phyloP scores from a whole-genome alignment of 768 basidiomycete species.

The Clavulina sp. region DNA sequence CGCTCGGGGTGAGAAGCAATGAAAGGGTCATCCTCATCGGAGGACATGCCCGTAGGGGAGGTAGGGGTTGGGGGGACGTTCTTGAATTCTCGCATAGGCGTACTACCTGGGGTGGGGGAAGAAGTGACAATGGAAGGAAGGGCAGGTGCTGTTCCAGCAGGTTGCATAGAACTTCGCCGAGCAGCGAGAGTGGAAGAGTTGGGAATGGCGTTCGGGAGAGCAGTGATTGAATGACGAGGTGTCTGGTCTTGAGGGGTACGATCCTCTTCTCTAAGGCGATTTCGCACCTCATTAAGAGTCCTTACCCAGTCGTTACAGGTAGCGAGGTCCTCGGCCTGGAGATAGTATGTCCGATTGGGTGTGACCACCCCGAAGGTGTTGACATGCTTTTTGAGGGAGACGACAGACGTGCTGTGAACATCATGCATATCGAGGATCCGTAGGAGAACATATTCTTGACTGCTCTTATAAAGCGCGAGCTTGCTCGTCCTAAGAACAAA shows the following conservation, averaged over 20 bases:
- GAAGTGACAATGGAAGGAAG: slow-evolving; percentile 5
- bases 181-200: neutral
- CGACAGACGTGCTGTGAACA: slow-evolving; percentile 76
- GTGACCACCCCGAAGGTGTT: slow-evolving; percentile 89
- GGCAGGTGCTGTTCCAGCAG: neutral
- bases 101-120: neutral
- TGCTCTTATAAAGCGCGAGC: slow-evolving; percentile 91
- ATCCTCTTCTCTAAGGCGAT: slow-evolving; percentile 27
- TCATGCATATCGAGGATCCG: slow-evolving; percentile 74
- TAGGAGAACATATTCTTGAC: slow-evolving; percentile 84
- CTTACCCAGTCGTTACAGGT: slow-evolving; percentile 73
- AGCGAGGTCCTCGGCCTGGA: slow-evolving; percentile 53
- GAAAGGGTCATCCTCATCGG: slow-evolving; percentile 27
- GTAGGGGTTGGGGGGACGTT: slow-evolving; percentile 11
- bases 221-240: neutral
- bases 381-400: slow-evolving; percentile 74
- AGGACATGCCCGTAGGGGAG: slow-evolving; percentile 9
- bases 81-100: slow-evolving; percentile 8
- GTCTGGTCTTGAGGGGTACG: neutral
- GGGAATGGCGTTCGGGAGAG: neutral
- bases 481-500: slow-evolving; percentile 87
- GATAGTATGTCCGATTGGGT: slow-evolving; percentile 75
- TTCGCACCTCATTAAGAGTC: slow-evolving; percentile 62
- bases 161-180: neutral
- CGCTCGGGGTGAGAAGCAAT: neutral